These are phyloP conservation scores for Ustilago trichophora DNA, from an alignment of 1,284 basidiomycete genomes.

Conservation along the genomic window DNA sequence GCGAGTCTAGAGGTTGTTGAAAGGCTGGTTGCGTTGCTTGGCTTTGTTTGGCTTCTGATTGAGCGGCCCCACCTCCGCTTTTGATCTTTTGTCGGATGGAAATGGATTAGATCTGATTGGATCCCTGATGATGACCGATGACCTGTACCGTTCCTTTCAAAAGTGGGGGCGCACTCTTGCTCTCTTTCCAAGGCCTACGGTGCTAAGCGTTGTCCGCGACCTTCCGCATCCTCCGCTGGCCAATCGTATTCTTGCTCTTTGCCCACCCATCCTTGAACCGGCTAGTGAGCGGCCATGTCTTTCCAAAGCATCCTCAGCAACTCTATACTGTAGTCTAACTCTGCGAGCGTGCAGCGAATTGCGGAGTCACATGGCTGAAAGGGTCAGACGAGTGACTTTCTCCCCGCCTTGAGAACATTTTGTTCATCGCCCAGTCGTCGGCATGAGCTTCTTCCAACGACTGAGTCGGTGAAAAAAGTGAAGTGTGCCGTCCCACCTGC, in stretches of 20 bases:
- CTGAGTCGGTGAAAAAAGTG: no score
- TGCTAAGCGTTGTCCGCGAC: conserved; percentile 15
- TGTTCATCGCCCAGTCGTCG: no score
- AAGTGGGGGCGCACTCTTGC: conserved; percentile 1
- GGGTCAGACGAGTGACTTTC: background rate
- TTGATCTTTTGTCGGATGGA: conserved; percentile 14
- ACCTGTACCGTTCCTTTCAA: background rate
- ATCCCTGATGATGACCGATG: background rate
- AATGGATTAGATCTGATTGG: conserved; percentile 48
- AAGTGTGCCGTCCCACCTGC: no score
- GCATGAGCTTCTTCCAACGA: no score
- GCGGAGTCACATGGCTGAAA: conserved; percentile 8
- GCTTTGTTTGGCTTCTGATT: no score
- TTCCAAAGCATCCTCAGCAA: background rate
- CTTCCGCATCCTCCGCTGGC: conserved; percentile 9
- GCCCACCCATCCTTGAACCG: background rate
- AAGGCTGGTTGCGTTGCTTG: no score
- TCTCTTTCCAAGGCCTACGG: background rate
- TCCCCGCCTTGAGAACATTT: background rate
- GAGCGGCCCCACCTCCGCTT: conserved; percentile 8
- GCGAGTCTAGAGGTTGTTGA: no score
- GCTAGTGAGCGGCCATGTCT: background rate
- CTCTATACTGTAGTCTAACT: no score
- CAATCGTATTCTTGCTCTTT: conserved; percentile 15
- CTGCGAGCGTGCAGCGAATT: background rate